Conservation (phyloP, 108 stramenopile genomes). For the Nannochloropsis salina region DNA sequence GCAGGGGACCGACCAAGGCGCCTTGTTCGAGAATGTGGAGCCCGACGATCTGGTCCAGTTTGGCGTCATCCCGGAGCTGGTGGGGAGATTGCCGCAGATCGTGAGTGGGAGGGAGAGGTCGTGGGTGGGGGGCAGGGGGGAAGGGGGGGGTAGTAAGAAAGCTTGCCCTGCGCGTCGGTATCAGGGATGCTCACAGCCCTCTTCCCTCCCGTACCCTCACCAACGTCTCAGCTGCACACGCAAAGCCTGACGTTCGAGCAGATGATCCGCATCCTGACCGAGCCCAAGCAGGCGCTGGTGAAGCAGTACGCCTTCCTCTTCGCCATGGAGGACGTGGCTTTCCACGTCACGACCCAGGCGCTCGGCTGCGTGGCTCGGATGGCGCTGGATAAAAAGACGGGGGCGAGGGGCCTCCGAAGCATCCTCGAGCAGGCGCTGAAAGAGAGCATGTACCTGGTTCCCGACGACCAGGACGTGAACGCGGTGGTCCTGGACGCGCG, state of each 20-base stretch:
- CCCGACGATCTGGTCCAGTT: conserved; percentile 86
- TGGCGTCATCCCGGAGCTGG: conserved; percentile 95
- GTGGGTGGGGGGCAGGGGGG: neutral
- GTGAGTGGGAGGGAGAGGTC: conserved; percentile 44
- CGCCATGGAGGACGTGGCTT: conserved; percentile 84
- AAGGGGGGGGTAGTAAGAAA: neutral
- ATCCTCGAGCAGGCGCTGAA: conserved; percentile 86
- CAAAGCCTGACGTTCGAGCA: conserved; percentile 76
- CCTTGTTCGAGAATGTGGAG: conserved; percentile 78
- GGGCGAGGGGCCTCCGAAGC: conserved; percentile 86
- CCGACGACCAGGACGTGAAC: conserved; percentile 71
- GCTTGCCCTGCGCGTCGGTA: neutral
- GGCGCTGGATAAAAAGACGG: conserved; percentile 81
- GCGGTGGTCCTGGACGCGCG: conserved; percentile 87
- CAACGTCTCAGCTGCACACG: conserved; percentile 58
- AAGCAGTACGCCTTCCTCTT: conserved; percentile 92
- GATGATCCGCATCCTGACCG: conserved; percentile 85
- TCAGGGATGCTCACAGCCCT: neutral
- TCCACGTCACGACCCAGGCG: conserved; percentile 86
- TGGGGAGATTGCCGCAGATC: conserved; percentile 93
- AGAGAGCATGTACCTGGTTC: conserved; percentile 85
- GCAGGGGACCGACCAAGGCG: conserved; percentile 54
- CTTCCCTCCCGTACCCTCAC: neutral
- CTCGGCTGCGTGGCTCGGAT: conserved; percentile 75
- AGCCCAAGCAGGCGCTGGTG: conserved; percentile 88